These are phyloP conservation scores for Lentinula detonsa DNA, from an alignment of 768 basidiomycete genomes.

Conservation along the genomic window DNA sequence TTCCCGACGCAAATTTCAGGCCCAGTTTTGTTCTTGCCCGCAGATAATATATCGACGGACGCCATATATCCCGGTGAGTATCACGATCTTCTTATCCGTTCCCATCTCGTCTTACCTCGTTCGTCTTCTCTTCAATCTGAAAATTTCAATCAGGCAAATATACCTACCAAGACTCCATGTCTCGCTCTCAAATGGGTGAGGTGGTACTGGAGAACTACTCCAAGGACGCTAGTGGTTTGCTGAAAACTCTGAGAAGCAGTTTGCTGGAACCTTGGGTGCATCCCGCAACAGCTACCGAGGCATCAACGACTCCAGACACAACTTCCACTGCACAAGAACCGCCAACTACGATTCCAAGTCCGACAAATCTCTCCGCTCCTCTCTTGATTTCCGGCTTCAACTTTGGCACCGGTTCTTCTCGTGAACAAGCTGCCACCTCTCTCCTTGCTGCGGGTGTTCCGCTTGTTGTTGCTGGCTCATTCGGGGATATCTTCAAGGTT, in stretches of 20 bases:
- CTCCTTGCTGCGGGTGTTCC: slow-evolving; percentile 92
- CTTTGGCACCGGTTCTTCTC: slow-evolving; percentile 97
- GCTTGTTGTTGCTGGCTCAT: slow-evolving; percentile 93
- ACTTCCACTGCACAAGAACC: slow-evolving; percentile 29
- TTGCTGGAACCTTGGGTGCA: not conserved
- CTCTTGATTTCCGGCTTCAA: slow-evolving; percentile 93
- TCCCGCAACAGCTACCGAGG: slow-evolving; percentile 14
- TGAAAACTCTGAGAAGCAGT: not conserved
- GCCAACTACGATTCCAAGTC: slow-evolving; percentile 11
- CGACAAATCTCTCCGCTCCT: slow-evolving; percentile 48
- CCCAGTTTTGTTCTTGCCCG: slow-evolving; percentile 85
- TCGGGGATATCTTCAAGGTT: slow-evolving; percentile 94
- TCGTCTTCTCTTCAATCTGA: not conserved
- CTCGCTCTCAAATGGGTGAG: slow-evolving; percentile 87
- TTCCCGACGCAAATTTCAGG: slow-evolving; percentile 86
- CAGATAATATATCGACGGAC: slow-evolving; percentile 97
- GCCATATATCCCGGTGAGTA: slow-evolving; percentile 83
- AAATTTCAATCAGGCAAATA: not conserved
- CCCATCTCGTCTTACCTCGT: not conserved
- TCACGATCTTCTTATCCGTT: not conserved
- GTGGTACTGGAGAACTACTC: slow-evolving; percentile 99
- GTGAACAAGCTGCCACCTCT: slow-evolving; percentile 98
- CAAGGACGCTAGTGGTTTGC: slow-evolving; percentile 48
- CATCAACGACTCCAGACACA: slow-evolving; percentile 26
- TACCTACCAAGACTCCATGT: slow-evolving; percentile 83